Conservation (phyloP, 345 rosid genomes). For the Corchorus olitorius region DNA sequence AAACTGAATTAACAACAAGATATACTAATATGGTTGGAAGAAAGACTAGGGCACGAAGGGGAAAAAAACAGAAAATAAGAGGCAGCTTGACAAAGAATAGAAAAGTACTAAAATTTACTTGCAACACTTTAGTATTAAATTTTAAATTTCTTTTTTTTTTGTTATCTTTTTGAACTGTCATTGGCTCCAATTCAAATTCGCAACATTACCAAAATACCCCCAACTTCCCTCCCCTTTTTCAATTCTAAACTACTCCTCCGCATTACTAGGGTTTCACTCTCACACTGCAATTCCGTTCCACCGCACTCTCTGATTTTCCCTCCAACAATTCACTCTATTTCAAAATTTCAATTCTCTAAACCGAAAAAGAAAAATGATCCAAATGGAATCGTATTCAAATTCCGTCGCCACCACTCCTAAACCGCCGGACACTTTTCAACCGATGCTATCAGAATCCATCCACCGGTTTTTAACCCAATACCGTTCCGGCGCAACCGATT, state of each 20-base stretch:
- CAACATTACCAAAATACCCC: slow-evolving; percentile 37
- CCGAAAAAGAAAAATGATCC: slow-evolving; percentile 31
- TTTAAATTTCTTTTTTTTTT: not conserved
- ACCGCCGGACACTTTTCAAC: slow-evolving; percentile 34
- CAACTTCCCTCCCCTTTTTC: slow-evolving; percentile 39
- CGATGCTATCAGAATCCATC: slow-evolving; percentile 62
- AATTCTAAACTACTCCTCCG: not conserved
- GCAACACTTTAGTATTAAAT: no score
- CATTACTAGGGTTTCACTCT: slow-evolving; percentile 37
- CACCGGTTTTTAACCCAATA: slow-evolving; percentile 53
- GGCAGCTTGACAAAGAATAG: no score
- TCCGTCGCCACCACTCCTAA: slow-evolving; percentile 1
- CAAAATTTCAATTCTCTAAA: slow-evolving; percentile 16
- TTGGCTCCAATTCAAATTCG: slow-evolving; percentile 43
- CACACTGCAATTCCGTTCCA: not conserved
- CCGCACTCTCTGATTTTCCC: not conserved
- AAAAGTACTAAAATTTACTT: no score
- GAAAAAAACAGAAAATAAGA: no score
- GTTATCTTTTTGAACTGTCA: not conserved
- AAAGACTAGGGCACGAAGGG: no score
- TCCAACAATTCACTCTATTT: slow-evolving; percentile 17
- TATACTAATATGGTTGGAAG: no score
- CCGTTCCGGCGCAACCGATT: slow-evolving; percentile 50
- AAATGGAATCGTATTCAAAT: slow-evolving; percentile 17
- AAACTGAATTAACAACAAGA: no score